Evolutionary conservation across 345 rosid genomes (phyloP), one percentile per base, ranked within the genome.

Genomic region (Combretum micranthum): DNA sequence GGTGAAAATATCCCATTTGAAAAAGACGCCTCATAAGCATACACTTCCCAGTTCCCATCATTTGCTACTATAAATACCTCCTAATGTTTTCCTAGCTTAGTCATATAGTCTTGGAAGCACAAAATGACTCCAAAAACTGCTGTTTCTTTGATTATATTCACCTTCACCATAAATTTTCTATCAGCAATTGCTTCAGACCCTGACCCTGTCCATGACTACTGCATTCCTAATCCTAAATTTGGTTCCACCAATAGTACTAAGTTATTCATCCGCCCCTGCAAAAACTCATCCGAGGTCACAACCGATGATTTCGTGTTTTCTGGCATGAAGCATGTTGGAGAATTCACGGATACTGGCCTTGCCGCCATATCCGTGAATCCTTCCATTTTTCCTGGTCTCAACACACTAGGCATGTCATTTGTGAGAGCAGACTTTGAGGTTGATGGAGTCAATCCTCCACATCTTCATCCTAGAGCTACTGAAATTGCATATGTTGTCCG

Each of bases 391-490:
- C 66, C 66, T 1, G 66, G 66, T 20, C 66, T 63, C 15, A 63
- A 55, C 66, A 63, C 66, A 3, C 66, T 63, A 3, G 66, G 66
- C 21, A 54, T 63, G 66, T 63, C 66, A 3, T 63, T 63, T 42
- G 1, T 23, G 6, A 16, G 48, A 44, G 53, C 60, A 1, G 60
- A 63, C 15, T 53, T 63, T 19, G 19, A 56, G 13, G 66, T 37
- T 7, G 58, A 59, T 13, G 66, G 66, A 12, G 44, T 63, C 59
- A 63, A 63, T 55, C 53, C 60, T 12, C 66, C 66, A 15, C 66
- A 63, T 47, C 46, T 54, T 53, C 66, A 63, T 47, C 66, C 66
- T 1, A 55, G 66, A 21, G 66, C 66, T 13, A 63, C 66, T 0
- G 66, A 63, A 47, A 47, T 63, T 13, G 66, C 43, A 1, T 63